Conservation (phyloP, 306 rosid genomes). For the Hippophae tibetana region DNA sequence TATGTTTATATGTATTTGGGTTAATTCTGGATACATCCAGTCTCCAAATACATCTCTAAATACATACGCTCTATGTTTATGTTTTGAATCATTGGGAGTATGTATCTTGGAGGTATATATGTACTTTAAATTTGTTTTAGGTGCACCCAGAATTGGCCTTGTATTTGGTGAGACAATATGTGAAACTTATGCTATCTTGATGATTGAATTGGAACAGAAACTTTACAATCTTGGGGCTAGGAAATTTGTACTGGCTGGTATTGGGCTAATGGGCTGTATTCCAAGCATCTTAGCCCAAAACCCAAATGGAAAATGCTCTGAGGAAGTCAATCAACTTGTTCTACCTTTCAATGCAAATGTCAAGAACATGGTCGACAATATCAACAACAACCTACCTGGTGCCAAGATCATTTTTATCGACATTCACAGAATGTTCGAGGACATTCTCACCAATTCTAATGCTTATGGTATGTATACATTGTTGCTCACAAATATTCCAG, state of each 20-base stretch:
- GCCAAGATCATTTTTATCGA: slow-evolving; percentile 53
- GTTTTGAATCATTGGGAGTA: too few species aligned
- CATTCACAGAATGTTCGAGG: slow-evolving; percentile 44
- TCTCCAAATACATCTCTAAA: too few species aligned
- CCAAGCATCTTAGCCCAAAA: slow-evolving; percentile 82
- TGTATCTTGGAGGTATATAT: too few species aligned
- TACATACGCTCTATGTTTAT: too few species aligned
- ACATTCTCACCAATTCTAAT: slow-evolving; percentile 45
- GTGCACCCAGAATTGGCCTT: too few species aligned
- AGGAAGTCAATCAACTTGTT: slow-evolving; percentile 67
- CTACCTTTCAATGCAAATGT: slow-evolving; percentile 65
- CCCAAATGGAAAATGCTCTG: slow-evolving; percentile 48
- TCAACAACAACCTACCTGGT: slow-evolving; percentile 56
- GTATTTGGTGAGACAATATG: too few species aligned
- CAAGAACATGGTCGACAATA: slow-evolving; percentile 48
- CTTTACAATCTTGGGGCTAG: slow-evolving; percentile 86
- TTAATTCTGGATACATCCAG: too few species aligned
- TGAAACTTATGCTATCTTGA: background rate
- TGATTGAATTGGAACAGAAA: slow-evolving; percentile 29
- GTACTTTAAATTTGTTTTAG: too few species aligned
- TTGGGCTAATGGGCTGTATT: slow-evolving; percentile 79
- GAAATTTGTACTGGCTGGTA: slow-evolving; percentile 61
- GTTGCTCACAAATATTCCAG: background rate
- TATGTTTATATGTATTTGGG: too few species aligned
- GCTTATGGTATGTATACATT: slow-evolving; percentile 38